Evolutionary conservation across 495 filamentous ascomycete genomes (phyloP).

Genomic region (Lophiotrema nucula): DNA sequence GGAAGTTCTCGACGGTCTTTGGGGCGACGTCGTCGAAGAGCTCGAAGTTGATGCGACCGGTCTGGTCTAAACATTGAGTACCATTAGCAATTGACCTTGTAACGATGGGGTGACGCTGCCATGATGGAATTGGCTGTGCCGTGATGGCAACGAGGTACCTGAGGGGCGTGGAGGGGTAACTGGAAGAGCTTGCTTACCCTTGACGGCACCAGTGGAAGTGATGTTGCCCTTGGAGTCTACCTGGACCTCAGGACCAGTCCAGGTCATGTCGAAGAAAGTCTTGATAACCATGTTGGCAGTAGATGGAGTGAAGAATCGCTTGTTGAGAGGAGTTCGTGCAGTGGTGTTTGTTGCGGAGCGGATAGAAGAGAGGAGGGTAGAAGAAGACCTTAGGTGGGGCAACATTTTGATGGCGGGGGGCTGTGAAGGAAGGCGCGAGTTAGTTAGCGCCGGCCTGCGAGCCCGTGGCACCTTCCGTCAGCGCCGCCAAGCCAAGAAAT

Average conservation of each 20-base stretch:
- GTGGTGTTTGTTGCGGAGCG: constrained; percentile 43
- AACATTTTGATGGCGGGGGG: constrained; percentile 11
- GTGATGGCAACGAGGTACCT: background rate
- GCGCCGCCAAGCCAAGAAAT: constrained; percentile 11
- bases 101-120: background rate
- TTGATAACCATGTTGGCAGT: constrained; percentile 65
- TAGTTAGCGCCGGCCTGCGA: background rate
- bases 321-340: constrained; percentile 43
- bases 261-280: constrained; percentile 65
- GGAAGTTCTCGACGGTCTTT: constrained; percentile 95
- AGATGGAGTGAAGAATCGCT: constrained; percentile 62
- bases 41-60: constrained; percentile 81
- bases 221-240: constrained; percentile 55
- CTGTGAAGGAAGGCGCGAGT: constrained; percentile 11
- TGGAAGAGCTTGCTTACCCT: constrained; percentile 53
- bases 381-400: constrained; percentile 32
- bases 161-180: constrained; percentile 10
- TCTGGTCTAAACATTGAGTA: constrained; percentile 56
- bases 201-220: constrained; percentile 50
- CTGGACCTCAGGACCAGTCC: constrained; percentile 60
- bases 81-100: constrained; percentile 32
- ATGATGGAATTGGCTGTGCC: constrained; percentile 9
- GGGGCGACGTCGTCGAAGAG: constrained; percentile 87
- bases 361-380: constrained; percentile 25
- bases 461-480: background rate